Base-by-base conservation (phyloP, 306 rosid species). In the Medicago lupulina region DNA sequence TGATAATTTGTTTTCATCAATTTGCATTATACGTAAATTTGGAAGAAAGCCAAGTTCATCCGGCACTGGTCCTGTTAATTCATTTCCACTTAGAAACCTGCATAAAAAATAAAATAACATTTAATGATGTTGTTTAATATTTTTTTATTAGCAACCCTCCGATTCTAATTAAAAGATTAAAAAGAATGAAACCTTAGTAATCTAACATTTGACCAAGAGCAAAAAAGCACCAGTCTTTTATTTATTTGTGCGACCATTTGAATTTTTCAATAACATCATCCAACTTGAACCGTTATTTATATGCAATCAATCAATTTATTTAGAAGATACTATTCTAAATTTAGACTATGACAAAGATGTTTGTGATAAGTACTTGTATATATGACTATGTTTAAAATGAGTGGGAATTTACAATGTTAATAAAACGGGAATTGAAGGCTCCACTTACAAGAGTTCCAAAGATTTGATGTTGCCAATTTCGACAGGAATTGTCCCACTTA, bases 1-100 rank as follows among this genome's bases (percentile, higher is more conserved):
- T 63, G 68, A 34, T 63, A 63, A 63, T 34, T 63, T 63, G 46
- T 63, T 63, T 36, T 63, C 46, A 63, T 34, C 46, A 36, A 63
- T 63, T 63, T 63, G 68, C 68, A 63, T 3, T 1, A 63, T 34
- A 1, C 68, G 13, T 36, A 63, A 25, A 3, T 63, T 63, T 36
- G 68, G 47, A 36, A 63, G 46, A 34, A 34, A 63, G 3, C 68
- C 68, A 8, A 63, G 68, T 36, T 63, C 1, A 8, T 63, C 68
- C n/a, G 68, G 68, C 46, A 63, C 21, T 15, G 7, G 15, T 36
- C 68, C 68, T 63, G 47, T 36, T 63, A 63, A 36, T 34, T 63
- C 23, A 63, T 63, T 63, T n/a, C 68, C 68, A 63, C 46, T 63
- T 4, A 63, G 25, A 1, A 34, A 34, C 14, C 68, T 63, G 44